Conservation (phyloP, 2,329 filamentous ascomycete species). For the Massarina eburnea region DNA sequence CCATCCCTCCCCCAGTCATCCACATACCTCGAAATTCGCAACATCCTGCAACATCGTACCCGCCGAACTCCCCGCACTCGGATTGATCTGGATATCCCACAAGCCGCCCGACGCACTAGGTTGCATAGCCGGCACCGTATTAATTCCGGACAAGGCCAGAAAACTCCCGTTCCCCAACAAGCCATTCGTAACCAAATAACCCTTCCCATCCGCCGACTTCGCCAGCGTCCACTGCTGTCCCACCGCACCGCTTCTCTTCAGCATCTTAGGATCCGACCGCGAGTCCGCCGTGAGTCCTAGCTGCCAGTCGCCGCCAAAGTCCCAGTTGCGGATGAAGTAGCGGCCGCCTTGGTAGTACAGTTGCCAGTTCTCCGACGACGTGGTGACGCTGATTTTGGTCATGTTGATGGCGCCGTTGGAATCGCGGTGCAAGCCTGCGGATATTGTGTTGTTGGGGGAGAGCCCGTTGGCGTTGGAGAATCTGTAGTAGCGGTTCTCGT, state of each 20-base stretch:
- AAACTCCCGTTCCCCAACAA: conserved; percentile 8
- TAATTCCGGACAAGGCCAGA: conserved; percentile 2
- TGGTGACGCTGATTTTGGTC: conserved; percentile 3
- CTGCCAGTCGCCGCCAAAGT: conserved; percentile 15
- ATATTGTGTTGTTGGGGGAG: conserved; percentile 5
- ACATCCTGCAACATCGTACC: conserved; percentile 3
- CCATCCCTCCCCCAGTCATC: too few relatives aligned
- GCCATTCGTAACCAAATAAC: conserved; percentile 12
- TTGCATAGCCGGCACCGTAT: conserved; percentile 10
- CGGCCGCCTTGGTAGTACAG: conserved; percentile 19
- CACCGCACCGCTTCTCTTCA: conserved; percentile 9
- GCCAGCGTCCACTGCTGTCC: conserved; percentile 17
- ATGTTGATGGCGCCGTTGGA: conserved; percentile 13
- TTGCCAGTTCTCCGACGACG: conserved; percentile 23
- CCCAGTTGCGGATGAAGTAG: conserved; percentile 26
- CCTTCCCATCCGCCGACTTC: conserved; percentile 2
- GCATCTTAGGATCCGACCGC: conserved; percentile 5
- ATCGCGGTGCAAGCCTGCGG: conserved; percentile 2
- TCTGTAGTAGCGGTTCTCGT: conserved; percentile 11
- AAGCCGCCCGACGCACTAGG: conserved; percentile 2
- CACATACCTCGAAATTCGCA: background rate
- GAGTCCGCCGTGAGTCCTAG: conserved; percentile 9
- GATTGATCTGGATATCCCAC: conserved; percentile 16
- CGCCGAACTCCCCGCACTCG: conserved; percentile 4
- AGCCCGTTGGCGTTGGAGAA: conserved; percentile 10